Conservation (phyloP, 2,329 filamentous ascomycete species). For the Coleophoma cylindrospora region DNA sequence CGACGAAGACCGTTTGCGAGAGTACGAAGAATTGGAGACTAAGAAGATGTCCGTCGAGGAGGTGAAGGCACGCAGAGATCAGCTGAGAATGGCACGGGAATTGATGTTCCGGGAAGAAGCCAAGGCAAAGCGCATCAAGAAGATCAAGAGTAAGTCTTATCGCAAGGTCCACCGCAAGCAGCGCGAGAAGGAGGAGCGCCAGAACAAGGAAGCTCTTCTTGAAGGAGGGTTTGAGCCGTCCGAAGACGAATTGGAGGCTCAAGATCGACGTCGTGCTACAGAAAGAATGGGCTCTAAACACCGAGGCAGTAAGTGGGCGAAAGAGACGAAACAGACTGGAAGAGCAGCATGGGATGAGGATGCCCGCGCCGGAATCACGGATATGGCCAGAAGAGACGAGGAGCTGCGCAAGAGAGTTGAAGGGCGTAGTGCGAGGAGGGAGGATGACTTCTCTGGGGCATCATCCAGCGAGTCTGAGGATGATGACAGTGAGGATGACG, state of each 20-base stretch:
- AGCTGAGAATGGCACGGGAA: constrained; percentile 77
- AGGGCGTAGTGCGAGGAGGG: constrained; percentile 49
- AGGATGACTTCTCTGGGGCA: constrained; percentile 42
- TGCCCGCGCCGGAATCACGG: constrained; percentile 56
- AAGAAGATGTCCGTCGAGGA: constrained; percentile 70
- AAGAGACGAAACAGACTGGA: constrained; percentile 60
- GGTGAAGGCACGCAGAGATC: constrained; percentile 65
- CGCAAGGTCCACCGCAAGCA: constrained; percentile 86
- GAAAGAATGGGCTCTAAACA: constrained; percentile 68
- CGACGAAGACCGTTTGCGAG: constrained; percentile 60
- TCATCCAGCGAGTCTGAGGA: constrained; percentile 53
- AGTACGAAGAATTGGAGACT: constrained; percentile 63
- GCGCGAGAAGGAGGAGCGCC: constrained; percentile 51
- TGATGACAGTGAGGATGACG: constrained; percentile 43
- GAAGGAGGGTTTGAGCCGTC: constrained; percentile 56
- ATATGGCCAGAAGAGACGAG: constrained; percentile 62
- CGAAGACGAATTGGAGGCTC: constrained; percentile 58
- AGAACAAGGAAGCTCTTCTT: constrained; percentile 50
- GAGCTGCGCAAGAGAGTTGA: constrained; percentile 62
- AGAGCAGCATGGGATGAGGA: constrained; percentile 66
- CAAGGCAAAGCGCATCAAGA: constrained; percentile 88
- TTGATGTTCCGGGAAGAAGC: constrained; percentile 84
- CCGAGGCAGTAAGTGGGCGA: constrained; percentile 68
- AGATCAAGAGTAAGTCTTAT: constrained; percentile 97
- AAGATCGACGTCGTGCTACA: constrained; percentile 59